Percentiles rank a stretch among this genome's conserved stretches.
These are phyloP conservation scores for Mycocalia duriaeana DNA, from an alignment of 1,284 basidiomycete genomes.

Conservation along the genomic window DNA sequence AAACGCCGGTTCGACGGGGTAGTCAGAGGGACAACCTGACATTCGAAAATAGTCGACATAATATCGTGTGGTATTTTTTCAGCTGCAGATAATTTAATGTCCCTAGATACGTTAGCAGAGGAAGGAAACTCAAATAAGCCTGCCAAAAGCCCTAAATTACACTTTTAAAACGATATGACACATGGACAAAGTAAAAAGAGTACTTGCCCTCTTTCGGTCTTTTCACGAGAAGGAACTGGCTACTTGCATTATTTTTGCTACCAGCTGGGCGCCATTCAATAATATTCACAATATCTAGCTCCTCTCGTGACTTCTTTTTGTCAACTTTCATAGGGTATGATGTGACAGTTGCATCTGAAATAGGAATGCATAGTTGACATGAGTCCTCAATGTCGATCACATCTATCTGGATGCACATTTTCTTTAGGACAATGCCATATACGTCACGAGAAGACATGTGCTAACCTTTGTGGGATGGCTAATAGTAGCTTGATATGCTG, in stretches of 20 bases:
- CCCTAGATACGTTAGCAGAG: constrained; percentile 39
- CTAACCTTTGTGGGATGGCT: too few relatives aligned
- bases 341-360: constrained; percentile 51
- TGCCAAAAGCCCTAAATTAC: constrained; percentile 72
- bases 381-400: constrained; percentile 66
- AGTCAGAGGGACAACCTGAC: neutral
- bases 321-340: constrained; percentile 85
- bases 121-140: constrained; percentile 85
- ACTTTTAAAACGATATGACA: constrained; percentile 5
- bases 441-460: too few relatives aligned
- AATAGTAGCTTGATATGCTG: constrained; percentile 46
- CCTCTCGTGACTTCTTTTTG: constrained; percentile 81
- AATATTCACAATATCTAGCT: constrained; percentile 82
- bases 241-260: constrained; percentile 26
- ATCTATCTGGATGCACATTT: too few relatives aligned
- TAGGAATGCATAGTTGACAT: constrained; percentile 69
- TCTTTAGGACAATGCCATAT: too few relatives aligned
- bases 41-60: constrained; percentile 23
- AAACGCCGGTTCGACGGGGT: too few relatives aligned
- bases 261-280: constrained; percentile 63
- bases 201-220: constrained; percentile 84
- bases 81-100: constrained; percentile 29
- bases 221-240: constrained; percentile 73
- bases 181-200: constrained; percentile 12
- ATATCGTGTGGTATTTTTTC: constrained; percentile 35